Conservation (phyloP, 192 early-diverging fungal species). For the Coemansia sp. region DNA sequence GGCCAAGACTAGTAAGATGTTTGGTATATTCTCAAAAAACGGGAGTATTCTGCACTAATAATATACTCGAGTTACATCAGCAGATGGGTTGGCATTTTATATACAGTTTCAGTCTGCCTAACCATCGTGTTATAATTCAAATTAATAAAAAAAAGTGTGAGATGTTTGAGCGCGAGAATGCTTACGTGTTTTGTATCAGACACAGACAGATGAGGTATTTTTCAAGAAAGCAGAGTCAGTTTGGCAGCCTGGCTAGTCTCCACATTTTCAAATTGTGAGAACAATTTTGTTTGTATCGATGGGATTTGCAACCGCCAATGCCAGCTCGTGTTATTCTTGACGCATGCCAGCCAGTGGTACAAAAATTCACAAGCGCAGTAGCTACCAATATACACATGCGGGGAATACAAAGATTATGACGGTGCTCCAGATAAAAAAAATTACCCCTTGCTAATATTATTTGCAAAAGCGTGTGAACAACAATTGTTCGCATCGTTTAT, state of each 20-base stretch:
- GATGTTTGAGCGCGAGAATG: slow-evolving; percentile 1
- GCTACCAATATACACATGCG: background rate
- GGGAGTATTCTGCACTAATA: background rate
- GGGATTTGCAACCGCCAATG: background rate
- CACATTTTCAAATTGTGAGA: background rate
- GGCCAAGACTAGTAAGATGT: no score
- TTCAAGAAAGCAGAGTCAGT: background rate
- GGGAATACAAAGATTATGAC: background rate
- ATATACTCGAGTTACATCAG: background rate
- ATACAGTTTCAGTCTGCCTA: background rate
- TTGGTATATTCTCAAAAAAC: background rate
- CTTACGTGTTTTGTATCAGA: background rate
- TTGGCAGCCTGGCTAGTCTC: background rate
- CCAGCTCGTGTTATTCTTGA: background rate
- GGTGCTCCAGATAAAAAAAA: slow-evolving; percentile 1
- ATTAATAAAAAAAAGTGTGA: slow-evolving; percentile 7
- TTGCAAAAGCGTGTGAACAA: background rate
- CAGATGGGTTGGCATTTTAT: background rate
- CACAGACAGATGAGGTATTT: background rate
- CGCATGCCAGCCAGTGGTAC: background rate
- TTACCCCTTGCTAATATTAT: background rate
- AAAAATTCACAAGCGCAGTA: background rate
- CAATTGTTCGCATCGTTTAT: background rate
- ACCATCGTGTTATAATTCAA: background rate
- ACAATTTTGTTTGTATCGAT: background rate